Percentiles rank a stretch among this genome's conserved stretches.
These are phyloP conservation scores for Chlorophyllum brunneum DNA, from an alignment of 768 basidiomycete species.

Conservation along the genomic window DNA sequence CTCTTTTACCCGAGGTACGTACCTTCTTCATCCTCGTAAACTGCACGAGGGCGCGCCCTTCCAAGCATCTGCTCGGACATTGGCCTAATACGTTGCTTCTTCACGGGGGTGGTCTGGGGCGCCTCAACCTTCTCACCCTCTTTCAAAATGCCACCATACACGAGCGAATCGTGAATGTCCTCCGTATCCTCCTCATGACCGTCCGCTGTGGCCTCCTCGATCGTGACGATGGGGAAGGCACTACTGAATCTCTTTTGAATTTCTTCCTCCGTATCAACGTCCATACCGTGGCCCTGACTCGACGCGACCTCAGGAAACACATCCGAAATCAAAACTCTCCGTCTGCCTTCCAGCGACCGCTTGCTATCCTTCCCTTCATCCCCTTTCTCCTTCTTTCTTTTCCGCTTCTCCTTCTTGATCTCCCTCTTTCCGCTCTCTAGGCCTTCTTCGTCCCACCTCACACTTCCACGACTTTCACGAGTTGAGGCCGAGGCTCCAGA, in stretches of 20 bases:
- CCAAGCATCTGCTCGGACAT: conserved; percentile 61
- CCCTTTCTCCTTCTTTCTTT: conserved; percentile 21
- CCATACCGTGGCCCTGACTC: conserved; percentile 14
- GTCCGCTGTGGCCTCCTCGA: conserved; percentile 53
- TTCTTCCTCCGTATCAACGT: conserved; percentile 11
- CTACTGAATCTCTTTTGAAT: conserved; percentile 15
- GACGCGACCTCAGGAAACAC: conserved; percentile 50
- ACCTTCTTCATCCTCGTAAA: conserved; percentile 57
- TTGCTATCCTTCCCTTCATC: conserved; percentile 38
- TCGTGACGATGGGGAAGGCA: conserved; percentile 30
- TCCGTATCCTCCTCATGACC: conserved; percentile 33
- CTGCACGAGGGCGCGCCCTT: conserved; percentile 41
- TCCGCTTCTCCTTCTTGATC: conserved; percentile 26
- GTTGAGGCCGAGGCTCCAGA: conserved; percentile 25
- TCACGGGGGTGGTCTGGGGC: conserved; percentile 35
- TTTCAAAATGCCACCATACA: conserved; percentile 15
- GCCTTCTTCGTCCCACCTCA: conserved; percentile 33
- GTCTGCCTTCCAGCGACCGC: conserved; percentile 46
- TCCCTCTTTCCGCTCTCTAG: conserved; percentile 26
- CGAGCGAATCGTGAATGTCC: conserved; percentile 17
- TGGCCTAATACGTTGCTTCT: conserved; percentile 50
- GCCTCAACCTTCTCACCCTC: conserved; percentile 16
- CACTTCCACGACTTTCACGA: conserved; percentile 24
- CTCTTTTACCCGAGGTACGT: conserved; percentile 13
- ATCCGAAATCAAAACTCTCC: conserved; percentile 49